phyloP scores from a whole-genome alignment of 495 filamentous ascomycete genomes.

The Lasiosphaeriaceae sp. region DNA sequence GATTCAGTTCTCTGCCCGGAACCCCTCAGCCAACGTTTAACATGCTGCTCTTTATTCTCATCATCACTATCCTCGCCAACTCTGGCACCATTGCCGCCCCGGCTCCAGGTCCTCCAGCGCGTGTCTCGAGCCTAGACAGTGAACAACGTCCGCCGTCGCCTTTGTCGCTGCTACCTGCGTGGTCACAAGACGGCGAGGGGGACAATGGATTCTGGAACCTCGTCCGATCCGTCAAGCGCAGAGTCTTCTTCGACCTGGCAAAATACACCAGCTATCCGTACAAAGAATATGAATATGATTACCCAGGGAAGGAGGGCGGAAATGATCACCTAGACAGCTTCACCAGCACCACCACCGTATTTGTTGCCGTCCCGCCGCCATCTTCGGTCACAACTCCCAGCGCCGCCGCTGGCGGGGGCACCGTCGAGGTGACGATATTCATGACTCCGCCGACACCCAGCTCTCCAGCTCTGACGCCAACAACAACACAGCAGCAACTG shows the following conservation, averaged over 20 bases:
- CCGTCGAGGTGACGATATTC: neutral
- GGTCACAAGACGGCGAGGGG: neutral
- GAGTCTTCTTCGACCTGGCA: neutral
- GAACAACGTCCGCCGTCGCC: too few relatives aligned
- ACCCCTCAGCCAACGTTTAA: neutral
- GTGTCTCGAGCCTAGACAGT: too few relatives aligned
- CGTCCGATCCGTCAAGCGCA: neutral
- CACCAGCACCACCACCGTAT: neutral
- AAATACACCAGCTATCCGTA: neutral
- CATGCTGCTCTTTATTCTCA: constrained; percentile 3
- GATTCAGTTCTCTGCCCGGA: too few relatives aligned
- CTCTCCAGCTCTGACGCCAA: neutral
- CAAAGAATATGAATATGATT: too few relatives aligned
- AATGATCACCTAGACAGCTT: neutral
- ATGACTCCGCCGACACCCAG: neutral
- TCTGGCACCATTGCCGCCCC: constrained; percentile 3
- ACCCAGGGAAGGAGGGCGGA: too few relatives aligned
- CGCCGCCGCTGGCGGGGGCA: neutral
- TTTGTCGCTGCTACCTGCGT: too few relatives aligned
- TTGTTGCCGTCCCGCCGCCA: neutral
- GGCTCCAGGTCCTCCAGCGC: too few relatives aligned
- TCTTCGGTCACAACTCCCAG: neutral
- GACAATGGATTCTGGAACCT: neutral
- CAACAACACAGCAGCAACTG: neutral
- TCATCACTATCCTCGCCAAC: constrained; percentile 5